Evolutionary conservation across 1,139 yeast species (phyloP).

Genomic region (Casaregolazyma suthepensis): DNA sequence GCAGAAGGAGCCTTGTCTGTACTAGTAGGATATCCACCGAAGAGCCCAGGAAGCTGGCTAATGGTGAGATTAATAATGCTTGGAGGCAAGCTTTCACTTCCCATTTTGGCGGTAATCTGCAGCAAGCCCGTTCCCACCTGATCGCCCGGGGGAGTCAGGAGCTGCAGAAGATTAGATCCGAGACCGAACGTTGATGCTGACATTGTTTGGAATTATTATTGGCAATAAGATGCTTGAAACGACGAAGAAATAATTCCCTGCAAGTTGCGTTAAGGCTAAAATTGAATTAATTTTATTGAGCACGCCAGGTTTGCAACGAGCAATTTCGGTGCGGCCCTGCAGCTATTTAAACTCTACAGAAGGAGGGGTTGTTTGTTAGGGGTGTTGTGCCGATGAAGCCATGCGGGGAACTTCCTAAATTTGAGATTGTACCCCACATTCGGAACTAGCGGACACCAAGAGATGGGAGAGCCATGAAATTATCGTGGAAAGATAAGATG

Average conservation of each 20-base stretch:
- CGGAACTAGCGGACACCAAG: not conserved
- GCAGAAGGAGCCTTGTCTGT: constrained; percentile 58
- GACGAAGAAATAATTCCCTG: not conserved
- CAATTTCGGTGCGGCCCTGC: not conserved
- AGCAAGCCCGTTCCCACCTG: constrained; percentile 8
- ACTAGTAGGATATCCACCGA: constrained; percentile 61
- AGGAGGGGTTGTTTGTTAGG: not conserved
- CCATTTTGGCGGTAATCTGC: not conserved
- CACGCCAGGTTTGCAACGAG: not conserved
- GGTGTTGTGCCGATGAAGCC: not conserved
- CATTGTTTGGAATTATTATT: not conserved
- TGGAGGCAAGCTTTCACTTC: not conserved
- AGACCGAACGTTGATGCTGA: not conserved
- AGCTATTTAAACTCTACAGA: not conserved
- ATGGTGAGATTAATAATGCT: constrained; percentile 16
- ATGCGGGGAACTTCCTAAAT: not conserved
- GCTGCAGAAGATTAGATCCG: not conserved
- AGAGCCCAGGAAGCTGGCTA: constrained; percentile 44
- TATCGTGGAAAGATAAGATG: not conserved
- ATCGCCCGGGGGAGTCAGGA: constrained; percentile 8
- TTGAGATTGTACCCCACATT: not conserved
- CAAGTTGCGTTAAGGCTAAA: not conserved
- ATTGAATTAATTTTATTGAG: too few relatives aligned
- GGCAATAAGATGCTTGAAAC: not conserved
- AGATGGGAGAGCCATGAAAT: not conserved